A percentile compares a stretch with the other conserved stretches of the same genome.
Conservation (phyloP, 768 basidiomycete genomes). For the Kwoniella shandongensis region DNA sequence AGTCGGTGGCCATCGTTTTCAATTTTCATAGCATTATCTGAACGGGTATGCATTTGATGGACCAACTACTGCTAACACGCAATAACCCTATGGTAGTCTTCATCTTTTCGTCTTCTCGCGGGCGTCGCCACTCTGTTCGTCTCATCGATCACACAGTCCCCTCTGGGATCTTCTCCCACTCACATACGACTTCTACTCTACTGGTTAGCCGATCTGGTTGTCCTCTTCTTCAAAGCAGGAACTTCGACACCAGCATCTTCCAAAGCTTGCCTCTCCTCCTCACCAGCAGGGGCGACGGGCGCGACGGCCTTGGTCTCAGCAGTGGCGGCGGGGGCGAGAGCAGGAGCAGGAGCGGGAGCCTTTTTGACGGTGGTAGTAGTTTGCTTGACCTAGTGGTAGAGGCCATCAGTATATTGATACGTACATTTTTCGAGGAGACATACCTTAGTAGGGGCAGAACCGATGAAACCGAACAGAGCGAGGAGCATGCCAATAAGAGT, state of each 20-base stretch:
- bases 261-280: constrained; percentile 40
- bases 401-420: constrained; percentile 57
- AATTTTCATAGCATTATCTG: too few relatives aligned
- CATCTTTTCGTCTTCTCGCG: too few relatives aligned
- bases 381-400: constrained; percentile 17
- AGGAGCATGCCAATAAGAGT: constrained; percentile 84
- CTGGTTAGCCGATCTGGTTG: constrained; percentile 37
- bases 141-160: too few relatives aligned
- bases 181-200: not conserved
- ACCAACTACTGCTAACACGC: too few relatives aligned
- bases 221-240: constrained; percentile 31
- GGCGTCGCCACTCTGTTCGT: too few relatives aligned
- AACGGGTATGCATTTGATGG: too few relatives aligned
- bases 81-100: too few relatives aligned
- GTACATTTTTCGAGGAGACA: constrained; percentile 16
- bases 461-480: constrained; percentile 73
- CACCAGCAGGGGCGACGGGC: constrained; percentile 43
- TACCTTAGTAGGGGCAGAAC: constrained; percentile 56
- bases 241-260: constrained; percentile 40
- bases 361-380: constrained; percentile 32
- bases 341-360: constrained; percentile 26
- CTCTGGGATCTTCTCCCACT: too few relatives aligned
- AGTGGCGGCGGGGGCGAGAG: constrained; percentile 43
- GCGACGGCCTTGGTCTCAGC: constrained; percentile 33
- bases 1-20: too few relatives aligned